Percentiles rank a stretch among this genome's conserved stretches.
Evolutionary conservation across 805 yeast species (phyloP).

Genomic region (Starmerella kuoi): DNA sequence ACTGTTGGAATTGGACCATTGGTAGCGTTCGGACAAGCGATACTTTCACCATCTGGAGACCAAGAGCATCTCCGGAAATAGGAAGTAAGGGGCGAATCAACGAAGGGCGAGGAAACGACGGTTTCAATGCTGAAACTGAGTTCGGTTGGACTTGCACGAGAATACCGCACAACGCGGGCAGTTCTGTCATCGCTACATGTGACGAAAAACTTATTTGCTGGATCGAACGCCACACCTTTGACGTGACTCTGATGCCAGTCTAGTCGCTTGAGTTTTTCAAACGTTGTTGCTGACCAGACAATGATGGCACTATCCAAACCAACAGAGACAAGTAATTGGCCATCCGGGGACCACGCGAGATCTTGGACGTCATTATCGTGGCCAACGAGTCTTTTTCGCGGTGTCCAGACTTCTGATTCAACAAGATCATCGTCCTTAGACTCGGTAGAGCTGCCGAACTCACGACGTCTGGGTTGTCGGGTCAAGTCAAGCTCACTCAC

Average conservation of each 20-base stretch:
- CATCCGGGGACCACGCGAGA: constrained; percentile 96
- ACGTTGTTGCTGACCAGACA: constrained; percentile 86
- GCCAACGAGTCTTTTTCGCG: constrained; percentile 80
- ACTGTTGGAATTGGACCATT: constrained; percentile 54
- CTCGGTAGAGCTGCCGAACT: constrained; percentile 43
- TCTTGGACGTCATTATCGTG: constrained; percentile 98
- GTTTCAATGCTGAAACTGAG: constrained; percentile 79
- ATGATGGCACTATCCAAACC: constrained; percentile 89
- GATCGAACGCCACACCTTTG: constrained; percentile 94
- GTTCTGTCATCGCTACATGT: constrained; percentile 95
- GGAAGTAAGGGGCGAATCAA: constrained; percentile 79
- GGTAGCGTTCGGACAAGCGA: constrained; percentile 58
- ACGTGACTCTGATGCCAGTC: constrained; percentile 93
- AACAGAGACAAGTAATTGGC: constrained; percentile 78
- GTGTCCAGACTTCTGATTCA: constrained; percentile 89
- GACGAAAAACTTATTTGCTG: constrained; percentile 94
- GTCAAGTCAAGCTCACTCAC: constrained; percentile 89
- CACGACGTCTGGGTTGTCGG: constrained; percentile 34
- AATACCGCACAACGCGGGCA: constrained; percentile 74
- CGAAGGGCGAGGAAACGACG: constrained; percentile 71
- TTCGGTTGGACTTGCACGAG: constrained; percentile 51
- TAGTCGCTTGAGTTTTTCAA: constrained; percentile 76
- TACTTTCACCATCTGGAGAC: constrained; percentile 65
- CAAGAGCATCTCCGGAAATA: constrained; percentile 65
- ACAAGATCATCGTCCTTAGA: constrained; percentile 32